These are phyloP conservation scores for Hypoxylon sp. DNA, from an alignment of 2,329 filamentous ascomycete genomes.

Conservation along the genomic window DNA sequence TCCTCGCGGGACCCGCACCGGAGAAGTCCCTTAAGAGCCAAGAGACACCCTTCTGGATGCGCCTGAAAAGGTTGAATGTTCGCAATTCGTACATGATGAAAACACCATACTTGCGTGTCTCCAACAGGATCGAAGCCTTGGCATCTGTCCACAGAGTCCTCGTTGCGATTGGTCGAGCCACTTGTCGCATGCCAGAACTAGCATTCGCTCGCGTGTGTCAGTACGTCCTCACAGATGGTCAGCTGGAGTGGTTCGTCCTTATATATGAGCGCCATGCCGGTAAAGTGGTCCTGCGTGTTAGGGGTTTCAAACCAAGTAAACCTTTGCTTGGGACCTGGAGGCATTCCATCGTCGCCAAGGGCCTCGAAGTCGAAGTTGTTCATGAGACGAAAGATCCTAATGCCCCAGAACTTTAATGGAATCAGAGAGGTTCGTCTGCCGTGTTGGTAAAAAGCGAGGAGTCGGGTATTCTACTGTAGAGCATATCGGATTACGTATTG, in stretches of 20 bases:
- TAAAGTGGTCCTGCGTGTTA: slow-evolving; percentile 16
- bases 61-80: slow-evolving; percentile 34
- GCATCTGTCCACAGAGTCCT: slow-evolving; percentile 30
- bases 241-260: slow-evolving; percentile 42
- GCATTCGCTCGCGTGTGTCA: slow-evolving; percentile 40
- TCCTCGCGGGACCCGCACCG: slow-evolving; percentile 18
- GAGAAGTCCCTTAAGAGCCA: slow-evolving; percentile 25
- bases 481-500: background rate
- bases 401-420: slow-evolving; percentile 29
- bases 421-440: background rate
- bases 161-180: slow-evolving; percentile 34
- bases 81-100: slow-evolving; percentile 46
- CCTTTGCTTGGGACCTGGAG: slow-evolving; percentile 33
- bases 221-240: slow-evolving; percentile 37
- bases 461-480: background rate
- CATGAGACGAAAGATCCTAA: slow-evolving; percentile 25
- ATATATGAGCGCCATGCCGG: slow-evolving; percentile 29
- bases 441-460: background rate
- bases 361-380: slow-evolving; percentile 19
- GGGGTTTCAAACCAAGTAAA: slow-evolving; percentile 34
- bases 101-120: slow-evolving; percentile 39
- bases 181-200: slow-evolving; percentile 37
- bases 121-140: slow-evolving; percentile 31
- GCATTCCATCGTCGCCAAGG: slow-evolving; percentile 12
- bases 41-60: slow-evolving; percentile 35